Base-by-base conservation (phyloP, 2,329 filamentous ascomycete species). In the Nakataea oryzae region DNA sequence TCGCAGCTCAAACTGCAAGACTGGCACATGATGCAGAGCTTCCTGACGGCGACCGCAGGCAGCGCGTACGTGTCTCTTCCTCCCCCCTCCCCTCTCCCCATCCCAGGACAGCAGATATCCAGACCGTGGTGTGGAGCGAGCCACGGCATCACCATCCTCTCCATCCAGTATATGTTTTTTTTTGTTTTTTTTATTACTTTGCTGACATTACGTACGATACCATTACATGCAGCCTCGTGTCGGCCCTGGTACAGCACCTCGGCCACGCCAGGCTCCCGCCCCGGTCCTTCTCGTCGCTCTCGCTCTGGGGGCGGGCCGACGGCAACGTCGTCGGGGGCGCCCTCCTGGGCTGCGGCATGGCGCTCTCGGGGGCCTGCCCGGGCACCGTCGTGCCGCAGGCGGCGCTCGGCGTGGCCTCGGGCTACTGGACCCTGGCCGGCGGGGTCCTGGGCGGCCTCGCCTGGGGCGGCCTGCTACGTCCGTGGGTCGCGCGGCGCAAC, bases 1-100 rank as follows among this genome's bases (percentile, higher is more conserved):
- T 74, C 77, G 11, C 87, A 89, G 74, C 79, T 89, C 74, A 78
- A 75, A 28, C 74, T 88, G 57, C 73, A 79, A 58, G 80, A 86
- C 69, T 88, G 82, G 72, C 84, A 86, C 69, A 89, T 89, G 86
- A 70, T 86, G 32, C 81, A 87, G 71, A 78, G 79, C 12, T 89
- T 89, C 67, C 72, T 89, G 4, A 78, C 82, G 1, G 87, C 86
- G 3, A 83, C 83, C 12, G 85, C 82, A 29, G 79, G 77, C 66
- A 87, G 83, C 73, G 81, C 82, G 83, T 87, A 77, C 70, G 84
- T 74, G 56, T 47, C n/a, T 41, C 63, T 59, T 21, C 9, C 41
- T 24, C 54, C 7, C 65, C 55, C 54, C 41, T 64, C 28, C 34
- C 34, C 56, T 54, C 57, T 70, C 67, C 60, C 62, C 71, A 29